Base-by-base conservation (phyloP, 1,139 yeast species). In the Lodderomyces orthopsilosis region DNA sequence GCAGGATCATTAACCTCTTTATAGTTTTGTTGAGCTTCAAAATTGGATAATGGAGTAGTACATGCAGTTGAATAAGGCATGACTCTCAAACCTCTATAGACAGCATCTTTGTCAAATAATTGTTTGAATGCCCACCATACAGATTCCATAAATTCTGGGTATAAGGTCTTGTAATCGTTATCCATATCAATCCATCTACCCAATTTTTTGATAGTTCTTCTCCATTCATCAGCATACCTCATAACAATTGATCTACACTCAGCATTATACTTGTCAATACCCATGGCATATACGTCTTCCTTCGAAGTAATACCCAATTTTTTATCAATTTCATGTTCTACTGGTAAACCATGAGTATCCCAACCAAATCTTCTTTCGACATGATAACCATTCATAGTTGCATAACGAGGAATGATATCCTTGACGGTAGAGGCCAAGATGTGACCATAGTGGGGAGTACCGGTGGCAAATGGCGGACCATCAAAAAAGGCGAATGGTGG, bases 121-220 rank as follows among this genome's bases (percentile, higher is more conserved):
- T 90, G 83, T 71, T 85, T 83, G 77, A 93, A 94, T 35, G 90
- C 96, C 98, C 98, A 93, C 99, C 99, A 93, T 44, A 85, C 94
- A 38, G 97, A 86, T 72, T 93, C 98, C 99, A 93, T 93, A 57
- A 88, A 93, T 47, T 83, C 75, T 35, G 98, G 97, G 63, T 94
- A 90, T 68, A 94, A 76, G 18, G 98, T 93, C 74, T 94, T 94
- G 77, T 93, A 93, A 69, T 93, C 99, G 63, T 93, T 89, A 62
- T 93, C 98, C 73, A 93, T 93, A 70, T 93, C 99, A 62, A 93
- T 91, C 99, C 99, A 93, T 68, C 99, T 85, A 51, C 98, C 99
- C 55, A 93, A 70, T 68, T 98, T 85, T 46, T 89, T 91, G 58
- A 93, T 87, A 55, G 95, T 90, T 52, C 77, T 75, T 62, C 95